Base-by-base conservation (phyloP, 78 protist species). In the Chrysochromulina tobinii region DNA sequence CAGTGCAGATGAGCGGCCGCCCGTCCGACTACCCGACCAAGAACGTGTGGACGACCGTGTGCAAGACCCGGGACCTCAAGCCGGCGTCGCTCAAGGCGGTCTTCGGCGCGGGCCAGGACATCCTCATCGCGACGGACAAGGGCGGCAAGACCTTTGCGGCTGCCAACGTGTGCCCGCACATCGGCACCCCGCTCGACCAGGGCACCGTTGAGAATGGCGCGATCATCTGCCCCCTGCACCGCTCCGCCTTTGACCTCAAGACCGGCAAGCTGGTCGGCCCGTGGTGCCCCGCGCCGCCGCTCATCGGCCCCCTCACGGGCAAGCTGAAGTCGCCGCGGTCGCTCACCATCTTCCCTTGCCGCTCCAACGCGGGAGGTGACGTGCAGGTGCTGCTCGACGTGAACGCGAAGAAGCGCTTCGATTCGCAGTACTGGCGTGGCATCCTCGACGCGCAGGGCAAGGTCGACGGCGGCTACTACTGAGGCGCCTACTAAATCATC, bases 401-500 rank as follows among this genome's bases (percentile, higher is more conserved):
- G 14, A 59, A 89, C 77, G 92, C 92, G 58, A 77, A 77, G 87
- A 61, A 27, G 4, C 73, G 55, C 27, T 89, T 77, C 88, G 92
- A 89, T 51, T 27, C 64, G 67, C 6, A 18, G 23, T 89, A 75
- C 87, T 89, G 92, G 92, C 81, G 81, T 48, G 92, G 92, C 50
- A 51, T 89, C 88, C 87, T 89, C 38, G 92, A 89, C 61, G 87
- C 92, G 8, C 92, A 89, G 92, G 92, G 92, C 92, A 89, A 89
- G 87, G 88, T 58, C 61, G 92, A 89, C 51, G 92, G 92, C 72
- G 92, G 92, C 59, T 89, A 89, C 92, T 89, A 89, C 67, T 89
- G 38, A 38, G 38, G 38, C 38, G 38, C 38, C 38, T 38, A 38
- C 38, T 38, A 38, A 38, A 38, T 38, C 38, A 38, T 38, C 38